phyloP scores from a whole-genome alignment of 2,329 filamentous ascomycete species.

The Cordyceps farinosa region DNA sequence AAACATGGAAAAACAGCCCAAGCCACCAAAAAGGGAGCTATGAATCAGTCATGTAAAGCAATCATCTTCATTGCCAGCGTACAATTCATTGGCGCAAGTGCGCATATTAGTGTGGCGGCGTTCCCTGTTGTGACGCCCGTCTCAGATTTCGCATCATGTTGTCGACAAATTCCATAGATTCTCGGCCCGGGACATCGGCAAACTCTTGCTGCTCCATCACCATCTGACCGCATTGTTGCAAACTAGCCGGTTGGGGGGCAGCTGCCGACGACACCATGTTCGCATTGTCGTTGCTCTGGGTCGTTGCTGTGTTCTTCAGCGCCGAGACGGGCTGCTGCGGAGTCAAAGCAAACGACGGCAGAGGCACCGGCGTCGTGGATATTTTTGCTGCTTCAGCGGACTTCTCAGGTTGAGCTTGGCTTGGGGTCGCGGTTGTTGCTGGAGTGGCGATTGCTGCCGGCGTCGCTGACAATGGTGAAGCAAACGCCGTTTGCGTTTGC shows the following conservation, averaged over 20 bases:
- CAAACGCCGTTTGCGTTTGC: constrained; percentile 9
- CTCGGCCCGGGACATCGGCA: constrained; percentile 40
- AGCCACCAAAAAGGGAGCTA: not conserved
- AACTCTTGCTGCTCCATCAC: constrained; percentile 31
- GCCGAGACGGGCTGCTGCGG: not conserved
- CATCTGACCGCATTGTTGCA: constrained; percentile 15
- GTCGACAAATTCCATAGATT: constrained; percentile 49
- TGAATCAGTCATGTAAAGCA: not conserved
- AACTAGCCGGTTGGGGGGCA: not conserved
- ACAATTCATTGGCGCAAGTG: not conserved
- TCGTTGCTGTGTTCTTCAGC: not conserved
- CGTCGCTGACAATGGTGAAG: not conserved
- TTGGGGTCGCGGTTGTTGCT: not conserved
- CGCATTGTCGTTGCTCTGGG: not conserved
- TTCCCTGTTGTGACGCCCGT: constrained; percentile 25
- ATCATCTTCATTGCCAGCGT: constrained; percentile 1
- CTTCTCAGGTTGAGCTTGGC: not conserved
- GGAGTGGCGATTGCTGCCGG: not conserved
- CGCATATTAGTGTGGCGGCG: not conserved
- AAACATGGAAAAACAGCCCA: not conserved
- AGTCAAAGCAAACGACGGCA: constrained; percentile 24
- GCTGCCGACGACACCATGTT: too few relatives aligned
- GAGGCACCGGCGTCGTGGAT: constrained; percentile 32
- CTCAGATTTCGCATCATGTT: constrained; percentile 51
- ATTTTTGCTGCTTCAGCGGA: constrained; percentile 15